phyloP scores from a whole-genome alignment of 2,329 filamentous ascomycete genomes.

The Colletotrichum sp. region DNA sequence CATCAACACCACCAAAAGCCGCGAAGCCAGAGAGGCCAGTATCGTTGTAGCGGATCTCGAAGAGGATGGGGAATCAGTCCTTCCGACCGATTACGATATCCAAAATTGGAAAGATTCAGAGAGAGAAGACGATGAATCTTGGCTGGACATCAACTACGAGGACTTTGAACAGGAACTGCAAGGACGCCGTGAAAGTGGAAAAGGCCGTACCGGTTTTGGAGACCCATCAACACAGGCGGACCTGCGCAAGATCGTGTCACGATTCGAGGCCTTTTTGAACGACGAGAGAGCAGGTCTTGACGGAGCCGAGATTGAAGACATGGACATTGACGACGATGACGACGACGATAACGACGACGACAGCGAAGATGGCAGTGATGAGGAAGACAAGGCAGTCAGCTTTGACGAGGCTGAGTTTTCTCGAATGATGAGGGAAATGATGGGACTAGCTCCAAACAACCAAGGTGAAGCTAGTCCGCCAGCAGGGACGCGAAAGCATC shows the following conservation, averaged over 20 bases:
- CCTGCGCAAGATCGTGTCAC: conserved; percentile 86
- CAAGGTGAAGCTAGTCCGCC: background rate
- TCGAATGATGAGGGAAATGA: conserved; percentile 90
- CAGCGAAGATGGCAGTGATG: conserved; percentile 60
- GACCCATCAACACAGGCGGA: conserved; percentile 74
- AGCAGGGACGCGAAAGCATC: conserved; percentile 29
- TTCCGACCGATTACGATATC: conserved; percentile 81
- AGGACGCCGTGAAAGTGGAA: conserved; percentile 29
- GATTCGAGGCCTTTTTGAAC: conserved; percentile 92
- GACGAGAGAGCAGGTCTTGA: conserved; percentile 83
- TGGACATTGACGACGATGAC: conserved; percentile 64
- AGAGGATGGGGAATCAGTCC: conserved; percentile 66
- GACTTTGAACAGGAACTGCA: conserved; percentile 86
- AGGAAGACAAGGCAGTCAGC: conserved; percentile 76
- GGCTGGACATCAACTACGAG: conserved; percentile 90
- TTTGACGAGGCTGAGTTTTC: conserved; percentile 88
- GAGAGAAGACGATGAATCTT: conserved; percentile 82
- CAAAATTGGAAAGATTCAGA: conserved; percentile 64
- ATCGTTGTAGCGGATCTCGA: conserved; percentile 78
- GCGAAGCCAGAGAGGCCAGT: conserved; percentile 75
- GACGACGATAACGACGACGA: conserved; percentile 53
- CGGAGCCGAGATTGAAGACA: conserved; percentile 75
- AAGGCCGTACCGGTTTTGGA: conserved; percentile 57
- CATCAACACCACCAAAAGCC: conserved; percentile 70
- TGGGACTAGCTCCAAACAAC: conserved; percentile 63